Base-by-base conservation (phyloP, 2,329 filamentous ascomycete species). In the Rosellinia necatrix region DNA sequence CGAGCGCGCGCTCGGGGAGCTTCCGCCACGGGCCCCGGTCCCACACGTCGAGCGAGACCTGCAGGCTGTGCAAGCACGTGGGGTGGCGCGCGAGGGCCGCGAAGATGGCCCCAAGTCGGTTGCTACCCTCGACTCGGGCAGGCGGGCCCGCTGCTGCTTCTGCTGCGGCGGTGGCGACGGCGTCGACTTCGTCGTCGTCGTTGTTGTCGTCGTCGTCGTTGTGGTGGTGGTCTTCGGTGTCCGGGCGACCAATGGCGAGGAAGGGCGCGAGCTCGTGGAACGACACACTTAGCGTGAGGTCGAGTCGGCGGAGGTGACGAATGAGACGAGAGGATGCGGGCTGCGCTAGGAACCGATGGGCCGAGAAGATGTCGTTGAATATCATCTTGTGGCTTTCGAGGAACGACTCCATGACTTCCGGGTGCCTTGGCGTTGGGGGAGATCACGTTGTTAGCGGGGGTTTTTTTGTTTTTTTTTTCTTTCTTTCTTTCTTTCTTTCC, bases 361-460 rank as follows among this genome's bases (percentile, higher is more conserved):
- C 65, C 3, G 68, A 64, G 55, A 63, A 64, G 13, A 70, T 30
- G 21, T 69, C 66, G 59, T 68, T 70, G 56, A 70, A 68, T 19
- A 69, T 49, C 32, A 71, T 63, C 22, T 64, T 65, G 44, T 71
- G 67, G 3, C 56, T 65, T 48, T 71, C 67, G 15, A 71, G 60
- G 17, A 71, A 69, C 3, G 70, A 70, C 19, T 66, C 62, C 21
- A 70, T 48, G 8, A 69, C 64, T 58, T 71, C 70, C 17, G 67
- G 68, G 49, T 70, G 67, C 65, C 70, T 71, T 56, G 4, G 38
- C 43, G 3, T 37, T 8, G 13, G 24, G 41, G 13, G 24, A 35
- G 37, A 25, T 22, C 10, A 37, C 34, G 22, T 19, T 2, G 53
- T 64, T 32, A 64, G 57, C 44, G 6, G 6, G 6, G 27, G 6